Evolutionary conservation across 2,329 filamentous ascomycete species (phyloP).

Genomic region (Exophiala bonariae): DNA sequence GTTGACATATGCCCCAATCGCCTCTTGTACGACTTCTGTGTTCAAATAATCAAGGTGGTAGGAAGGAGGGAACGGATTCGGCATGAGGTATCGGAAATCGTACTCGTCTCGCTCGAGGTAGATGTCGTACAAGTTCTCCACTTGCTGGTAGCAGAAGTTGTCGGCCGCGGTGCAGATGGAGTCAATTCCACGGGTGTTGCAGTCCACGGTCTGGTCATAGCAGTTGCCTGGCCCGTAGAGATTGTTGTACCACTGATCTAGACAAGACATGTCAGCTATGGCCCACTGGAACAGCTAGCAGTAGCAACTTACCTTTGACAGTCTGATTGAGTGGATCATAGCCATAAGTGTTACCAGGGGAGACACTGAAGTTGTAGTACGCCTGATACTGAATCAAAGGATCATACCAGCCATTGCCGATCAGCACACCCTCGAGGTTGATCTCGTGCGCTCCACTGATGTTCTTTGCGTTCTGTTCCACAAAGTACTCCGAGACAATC

Average conservation of each 20-base stretch:
- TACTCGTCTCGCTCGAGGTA: conserved; percentile 54
- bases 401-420: conserved; percentile 42
- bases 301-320: conserved; percentile 38
- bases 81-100: conserved; percentile 43
- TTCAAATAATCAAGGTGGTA: conserved; percentile 55
- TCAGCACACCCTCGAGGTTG: conserved; percentile 34
- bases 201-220: conserved; percentile 56
- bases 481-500: conserved; percentile 46
- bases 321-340: conserved; percentile 30
- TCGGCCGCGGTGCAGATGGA: conserved; percentile 56
- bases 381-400: conserved; percentile 39
- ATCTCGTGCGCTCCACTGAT: conserved; percentile 27
- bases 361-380: conserved; percentile 40
- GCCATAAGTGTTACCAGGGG: conserved; percentile 38
- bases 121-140: conserved; percentile 55
- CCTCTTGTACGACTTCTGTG: conserved; percentile 44
- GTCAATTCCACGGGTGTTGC: conserved; percentile 49
- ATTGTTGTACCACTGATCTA: conserved; percentile 57
- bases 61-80: conserved; percentile 38
- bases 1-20: conserved; percentile 53
- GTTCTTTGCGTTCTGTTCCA: conserved; percentile 36
- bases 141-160: conserved; percentile 54
- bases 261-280: not conserved
- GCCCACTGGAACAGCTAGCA: conserved; percentile 26
- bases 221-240: conserved; percentile 63